Evolutionary conservation across 129 eudicot species (phyloP), one percentile per base, ranked within the genome.

Genomic region (Flaveria sonorensis): DNA sequence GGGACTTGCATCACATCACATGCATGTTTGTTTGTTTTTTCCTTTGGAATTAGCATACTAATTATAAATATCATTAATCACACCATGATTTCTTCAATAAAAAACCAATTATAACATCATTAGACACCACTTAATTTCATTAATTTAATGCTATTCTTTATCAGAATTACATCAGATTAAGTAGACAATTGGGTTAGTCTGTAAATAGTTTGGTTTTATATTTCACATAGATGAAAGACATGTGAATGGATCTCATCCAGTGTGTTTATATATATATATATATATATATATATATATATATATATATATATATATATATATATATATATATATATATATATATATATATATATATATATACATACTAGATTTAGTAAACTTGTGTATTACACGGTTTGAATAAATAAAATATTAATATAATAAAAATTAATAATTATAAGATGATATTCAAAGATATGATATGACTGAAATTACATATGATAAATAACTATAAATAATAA

Each of bases 1-100:
- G 67, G 67, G 18, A 18, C 19, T 61, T 24, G 26, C 42, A 61
- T 61, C 67, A 26, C 67, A 61, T 61, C 64, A 61, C 42, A 61
- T 61, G 66, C 39, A 60, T 60, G 66, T 24, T 1, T 61, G 43
- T 61, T 61, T 48, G 53, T 48, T 4, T 12, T 13, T 15, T 4
- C 42, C 42, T 61, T 61, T 61, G 68, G 42, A 61, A 6, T 61
- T 26, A 24, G 68, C 43, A 61, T 61, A 26, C 42, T 24, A 26
- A 12, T 26, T 13, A 45, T 6, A 26, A 28, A 61, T 11, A 12
- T 61, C 68, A 13, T 5, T 13, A 61, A 26, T 12, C 42, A 61
- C 43, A 24, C 1, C 18, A 13, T 26, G 26, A 13, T 61, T 26
- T 24, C 42, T 59, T 61, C 13, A 23, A 24, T 60, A 36, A 36